Percentiles rank a stretch among this genome's conserved stretches.
phyloP scores from a whole-genome alignment of 2,329 filamentous ascomycete species.

The Aspergillus tubingensis region DNA sequence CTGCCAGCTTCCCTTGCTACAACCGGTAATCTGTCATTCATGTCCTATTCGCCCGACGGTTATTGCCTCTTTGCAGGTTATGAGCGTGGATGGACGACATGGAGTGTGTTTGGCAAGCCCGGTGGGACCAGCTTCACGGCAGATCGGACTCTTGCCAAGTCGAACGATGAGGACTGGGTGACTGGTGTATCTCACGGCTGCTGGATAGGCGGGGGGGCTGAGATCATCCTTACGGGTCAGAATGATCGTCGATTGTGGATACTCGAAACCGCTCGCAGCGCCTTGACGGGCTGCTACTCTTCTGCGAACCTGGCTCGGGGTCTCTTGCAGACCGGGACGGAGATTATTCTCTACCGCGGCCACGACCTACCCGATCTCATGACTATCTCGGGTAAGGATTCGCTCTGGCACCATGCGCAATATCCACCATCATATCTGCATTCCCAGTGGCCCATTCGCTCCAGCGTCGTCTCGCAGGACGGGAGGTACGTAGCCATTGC shows the following conservation, averaged over 20 bases:
- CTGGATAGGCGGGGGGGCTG: constrained; percentile 86
- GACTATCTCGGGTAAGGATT: constrained; percentile 86
- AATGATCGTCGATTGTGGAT: constrained; percentile 79
- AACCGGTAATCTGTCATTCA: constrained; percentile 70
- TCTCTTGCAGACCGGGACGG: constrained; percentile 82
- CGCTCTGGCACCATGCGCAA: constrained; percentile 91
- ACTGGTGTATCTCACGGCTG: constrained; percentile 72
- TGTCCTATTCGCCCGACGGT: constrained; percentile 90
- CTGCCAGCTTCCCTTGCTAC: constrained; percentile 67
- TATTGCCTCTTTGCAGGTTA: constrained; percentile 96
- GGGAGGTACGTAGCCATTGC: constrained; percentile 95
- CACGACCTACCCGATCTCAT: constrained; percentile 90
- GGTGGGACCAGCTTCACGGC: constrained; percentile 80
- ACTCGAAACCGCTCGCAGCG: constrained; percentile 89
- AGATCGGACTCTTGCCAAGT: constrained; percentile 63
- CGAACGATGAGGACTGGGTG: constrained; percentile 82
- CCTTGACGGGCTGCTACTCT: constrained; percentile 88
- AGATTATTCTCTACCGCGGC: constrained; percentile 88
- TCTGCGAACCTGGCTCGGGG: constrained; percentile 88
- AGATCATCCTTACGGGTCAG: constrained; percentile 73
- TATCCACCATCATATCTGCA: constrained; percentile 82
- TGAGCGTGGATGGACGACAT: constrained; percentile 88
- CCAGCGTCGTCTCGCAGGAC: constrained; percentile 84
- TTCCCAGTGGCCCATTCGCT: constrained; percentile 90
- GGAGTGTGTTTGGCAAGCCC: constrained; percentile 95